phyloP scores from a whole-genome alignment of 176 grass and related monocot genomes.

The Lolium rigidum region DNA sequence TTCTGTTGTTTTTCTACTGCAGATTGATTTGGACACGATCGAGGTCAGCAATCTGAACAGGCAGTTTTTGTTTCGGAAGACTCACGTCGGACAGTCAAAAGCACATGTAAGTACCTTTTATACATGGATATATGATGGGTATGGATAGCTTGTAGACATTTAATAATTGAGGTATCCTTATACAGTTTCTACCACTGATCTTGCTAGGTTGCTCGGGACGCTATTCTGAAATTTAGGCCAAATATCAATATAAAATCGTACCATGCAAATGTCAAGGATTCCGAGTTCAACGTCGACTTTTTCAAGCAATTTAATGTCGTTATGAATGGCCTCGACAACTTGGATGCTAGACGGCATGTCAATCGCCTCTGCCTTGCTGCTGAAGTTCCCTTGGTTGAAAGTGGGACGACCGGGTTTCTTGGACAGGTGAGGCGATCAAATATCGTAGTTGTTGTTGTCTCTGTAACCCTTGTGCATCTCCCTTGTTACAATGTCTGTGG shows the following conservation, averaged over 20 bases:
- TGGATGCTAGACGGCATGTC: slow-evolving; percentile 97
- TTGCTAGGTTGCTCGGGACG: slow-evolving; percentile 84
- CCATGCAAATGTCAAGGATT: slow-evolving; percentile 95
- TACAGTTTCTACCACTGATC: slow-evolving; percentile 28
- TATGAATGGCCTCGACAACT: slow-evolving; percentile 97
- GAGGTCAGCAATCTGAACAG: slow-evolving; percentile 99
- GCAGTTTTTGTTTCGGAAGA: slow-evolving; percentile 97
- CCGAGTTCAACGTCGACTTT: slow-evolving; percentile 83
- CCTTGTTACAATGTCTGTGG: neutral
- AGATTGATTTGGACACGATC: slow-evolving; percentile 99
- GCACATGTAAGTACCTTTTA: slow-evolving; percentile 69
- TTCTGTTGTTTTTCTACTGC: slow-evolving; percentile 24
- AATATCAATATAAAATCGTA: slow-evolving; percentile 84
- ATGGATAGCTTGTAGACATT: neutral
- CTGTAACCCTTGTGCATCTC: neutral
- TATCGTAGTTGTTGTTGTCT: neutral
- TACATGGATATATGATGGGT: slow-evolving; percentile 15
- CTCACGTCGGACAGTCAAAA: slow-evolving; percentile 97
- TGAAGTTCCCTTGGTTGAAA: slow-evolving; percentile 97
- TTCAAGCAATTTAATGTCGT: slow-evolving; percentile 99
- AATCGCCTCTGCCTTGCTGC: slow-evolving; percentile 98
- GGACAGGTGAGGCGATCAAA: slow-evolving; percentile 71
- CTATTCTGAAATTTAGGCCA: slow-evolving; percentile 85
- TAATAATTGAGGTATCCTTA: neutral
- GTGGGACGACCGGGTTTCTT: slow-evolving; percentile 96